Conservation (phyloP, 2,329 filamentous ascomycete species). For the Cladosporium sp. region DNA sequence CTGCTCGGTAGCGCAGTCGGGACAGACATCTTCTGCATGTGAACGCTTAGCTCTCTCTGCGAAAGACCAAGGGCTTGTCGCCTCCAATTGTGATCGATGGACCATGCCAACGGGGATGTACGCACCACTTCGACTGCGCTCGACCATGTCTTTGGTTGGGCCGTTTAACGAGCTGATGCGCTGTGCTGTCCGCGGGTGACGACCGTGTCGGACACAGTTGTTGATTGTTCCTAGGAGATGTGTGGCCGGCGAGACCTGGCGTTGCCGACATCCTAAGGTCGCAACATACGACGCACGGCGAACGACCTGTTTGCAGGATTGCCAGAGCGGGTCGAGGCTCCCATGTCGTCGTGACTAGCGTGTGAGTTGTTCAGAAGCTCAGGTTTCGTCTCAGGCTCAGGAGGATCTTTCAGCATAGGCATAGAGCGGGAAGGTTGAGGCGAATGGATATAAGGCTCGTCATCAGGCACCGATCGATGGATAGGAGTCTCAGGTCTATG, state of each 20-base stretch:
- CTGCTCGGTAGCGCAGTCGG: conserved; percentile 30
- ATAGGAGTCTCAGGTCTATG: conserved; percentile 25
- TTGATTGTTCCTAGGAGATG: conserved; percentile 24
- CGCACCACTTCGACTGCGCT: conserved; percentile 26
- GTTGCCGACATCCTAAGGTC: conserved; percentile 9
- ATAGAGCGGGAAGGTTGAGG: conserved; percentile 17
- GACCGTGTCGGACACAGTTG: conserved; percentile 30
- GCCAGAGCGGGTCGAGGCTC: background rate
- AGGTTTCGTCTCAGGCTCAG: background rate
- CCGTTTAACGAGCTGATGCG: background rate
- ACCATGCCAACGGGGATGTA: conserved; percentile 26
- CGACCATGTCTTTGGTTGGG: conserved; percentile 24
- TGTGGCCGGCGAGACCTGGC: conserved; percentile 13
- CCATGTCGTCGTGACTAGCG: conserved; percentile 3
- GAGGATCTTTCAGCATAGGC: conserved; percentile 1
- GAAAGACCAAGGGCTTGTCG: conserved; percentile 28
- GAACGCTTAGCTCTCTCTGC: conserved; percentile 16
- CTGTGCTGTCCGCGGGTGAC: conserved; percentile 17
- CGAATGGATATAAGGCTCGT: conserved; percentile 20
- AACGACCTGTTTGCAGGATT: conserved; percentile 5
- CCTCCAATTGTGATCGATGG: conserved; percentile 25
- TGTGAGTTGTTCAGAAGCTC: conserved; percentile 1
- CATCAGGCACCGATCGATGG: conserved; percentile 19
- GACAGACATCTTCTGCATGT: conserved; percentile 27
- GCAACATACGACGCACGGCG: conserved; percentile 2